Percentiles rank a stretch among this genome's conserved stretches.
Evolutionary conservation across 768 basidiomycete species (phyloP).

Genomic region (Dentipellis sp.): DNA sequence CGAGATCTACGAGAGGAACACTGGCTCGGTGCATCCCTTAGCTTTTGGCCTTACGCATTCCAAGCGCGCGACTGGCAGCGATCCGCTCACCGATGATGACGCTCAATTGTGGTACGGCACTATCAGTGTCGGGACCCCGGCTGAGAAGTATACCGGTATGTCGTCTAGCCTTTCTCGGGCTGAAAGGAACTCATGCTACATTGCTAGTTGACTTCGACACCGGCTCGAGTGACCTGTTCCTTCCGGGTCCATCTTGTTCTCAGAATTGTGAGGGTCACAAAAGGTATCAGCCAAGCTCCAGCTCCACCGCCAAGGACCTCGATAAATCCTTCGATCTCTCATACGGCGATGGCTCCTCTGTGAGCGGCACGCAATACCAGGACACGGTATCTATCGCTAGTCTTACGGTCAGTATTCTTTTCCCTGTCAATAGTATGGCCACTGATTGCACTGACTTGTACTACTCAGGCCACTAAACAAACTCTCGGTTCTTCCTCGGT

Average conservation of each 20-base stretch:
- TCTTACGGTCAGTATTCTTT: slow-evolving; percentile 12
- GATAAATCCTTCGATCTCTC: slow-evolving; percentile 20
- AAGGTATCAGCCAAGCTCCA: background rate
- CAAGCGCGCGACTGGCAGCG: background rate
- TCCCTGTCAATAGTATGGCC: background rate
- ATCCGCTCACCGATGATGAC: slow-evolving; percentile 1
- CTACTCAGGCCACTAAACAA: slow-evolving; percentile 28
- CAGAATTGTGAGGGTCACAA: slow-evolving; percentile 18
- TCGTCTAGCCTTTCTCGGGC: background rate
- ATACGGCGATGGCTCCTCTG: slow-evolving; percentile 31
- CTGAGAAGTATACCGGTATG: slow-evolving; percentile 4
- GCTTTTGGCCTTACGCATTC: background rate
- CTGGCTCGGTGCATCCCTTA: slow-evolving; percentile 5
- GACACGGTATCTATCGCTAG: slow-evolving; percentile 35
- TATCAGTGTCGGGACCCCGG: slow-evolving; percentile 11
- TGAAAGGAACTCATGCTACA: background rate
- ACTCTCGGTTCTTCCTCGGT: slow-evolving; percentile 32
- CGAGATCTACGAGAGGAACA: slow-evolving; percentile 5
- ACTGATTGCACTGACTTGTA: background rate
- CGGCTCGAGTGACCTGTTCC: slow-evolving; percentile 22
- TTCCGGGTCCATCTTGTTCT: slow-evolving; percentile 25
- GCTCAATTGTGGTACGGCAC: slow-evolving; percentile 9
- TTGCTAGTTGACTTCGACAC: slow-evolving; percentile 31
- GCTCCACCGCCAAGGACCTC: slow-evolving; percentile 11
- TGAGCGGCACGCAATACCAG: slow-evolving; percentile 29